Evolutionary conservation across 352 stramenopile species (phyloP).

Genomic region (Globisporangium camurandrum): DNA sequence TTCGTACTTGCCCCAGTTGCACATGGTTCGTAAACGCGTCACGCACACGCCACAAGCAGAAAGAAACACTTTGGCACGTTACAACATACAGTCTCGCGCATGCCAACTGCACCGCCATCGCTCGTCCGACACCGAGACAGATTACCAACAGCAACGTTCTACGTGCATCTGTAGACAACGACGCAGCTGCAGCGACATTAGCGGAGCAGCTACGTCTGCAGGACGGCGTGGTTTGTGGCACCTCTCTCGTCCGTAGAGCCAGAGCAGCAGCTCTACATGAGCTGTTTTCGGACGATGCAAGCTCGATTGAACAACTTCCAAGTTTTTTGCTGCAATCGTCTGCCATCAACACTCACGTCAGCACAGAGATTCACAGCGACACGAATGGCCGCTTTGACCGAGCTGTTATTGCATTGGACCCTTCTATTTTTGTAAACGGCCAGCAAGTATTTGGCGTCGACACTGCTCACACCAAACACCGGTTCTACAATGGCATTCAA

Average conservation of each 20-base stretch:
- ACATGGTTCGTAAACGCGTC: conserved; percentile 11
- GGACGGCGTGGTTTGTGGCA: neutral
- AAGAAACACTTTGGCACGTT: conserved; percentile 5
- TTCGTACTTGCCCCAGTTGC: neutral
- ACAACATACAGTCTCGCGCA: conserved; percentile 1
- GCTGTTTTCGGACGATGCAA: neutral
- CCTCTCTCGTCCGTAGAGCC: conserved; percentile 4
- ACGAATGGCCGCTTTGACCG: neutral
- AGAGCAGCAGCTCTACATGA: neutral
- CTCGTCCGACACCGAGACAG: conserved; percentile 1
- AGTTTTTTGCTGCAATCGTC: conserved; percentile 2
- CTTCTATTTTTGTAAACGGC: conserved; percentile 1
- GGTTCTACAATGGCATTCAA: conserved; percentile 17
- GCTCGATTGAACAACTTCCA: conserved; percentile 3
- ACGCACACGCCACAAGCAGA: neutral
- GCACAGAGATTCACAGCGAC: neutral
- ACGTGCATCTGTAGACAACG: conserved; percentile 3
- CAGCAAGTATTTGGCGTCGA: conserved; percentile 14
- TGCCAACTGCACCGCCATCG: conserved; percentile 3
- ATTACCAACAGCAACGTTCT: conserved; percentile 1
- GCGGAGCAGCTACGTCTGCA: conserved; percentile 7
- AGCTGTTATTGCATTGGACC: conserved; percentile 12
- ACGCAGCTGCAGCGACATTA: conserved; percentile 3
- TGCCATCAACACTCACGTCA: neutral
- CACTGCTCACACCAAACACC: conserved; percentile 22